Conservation (phyloP, 345 rosid species). For the Eucalyptus cladocalyx region DNA sequence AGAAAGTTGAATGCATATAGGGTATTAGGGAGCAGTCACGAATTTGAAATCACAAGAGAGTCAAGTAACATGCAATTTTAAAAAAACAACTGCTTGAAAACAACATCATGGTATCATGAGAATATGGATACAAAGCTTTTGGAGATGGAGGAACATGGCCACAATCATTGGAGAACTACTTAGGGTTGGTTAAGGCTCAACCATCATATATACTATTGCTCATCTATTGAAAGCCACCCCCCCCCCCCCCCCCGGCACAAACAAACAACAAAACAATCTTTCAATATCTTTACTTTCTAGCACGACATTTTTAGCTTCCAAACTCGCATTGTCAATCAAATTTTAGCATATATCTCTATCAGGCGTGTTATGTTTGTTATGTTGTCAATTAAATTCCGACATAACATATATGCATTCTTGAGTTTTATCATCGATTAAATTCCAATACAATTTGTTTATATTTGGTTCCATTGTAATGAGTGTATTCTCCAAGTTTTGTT, state of each 20-base stretch:
- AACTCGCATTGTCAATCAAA: no score
- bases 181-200: background rate
- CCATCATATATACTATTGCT: no score
- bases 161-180: background rate
- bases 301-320: background rate
- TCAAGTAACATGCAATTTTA: background rate
- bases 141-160: background rate
- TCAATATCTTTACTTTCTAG: background rate
- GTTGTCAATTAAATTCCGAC: background rate
- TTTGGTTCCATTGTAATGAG: no score
- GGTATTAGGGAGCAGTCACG: background rate
- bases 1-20: background rate
- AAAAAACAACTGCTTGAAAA: background rate
- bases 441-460: no score
- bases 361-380: fast-evolving
- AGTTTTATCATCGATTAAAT: no score
- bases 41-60: background rate
- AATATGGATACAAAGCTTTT: background rate
- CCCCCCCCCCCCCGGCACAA: no score
- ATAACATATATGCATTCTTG: no score
- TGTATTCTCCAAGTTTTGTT: background rate
- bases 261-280: background rate
- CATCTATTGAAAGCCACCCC: no score
- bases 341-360: no score
- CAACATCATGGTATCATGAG: background rate